Evolutionary conservation across 805 yeast genomes (phyloP), one percentile per base, ranked within the genome.

Genomic region (Barnettozyma californica): DNA sequence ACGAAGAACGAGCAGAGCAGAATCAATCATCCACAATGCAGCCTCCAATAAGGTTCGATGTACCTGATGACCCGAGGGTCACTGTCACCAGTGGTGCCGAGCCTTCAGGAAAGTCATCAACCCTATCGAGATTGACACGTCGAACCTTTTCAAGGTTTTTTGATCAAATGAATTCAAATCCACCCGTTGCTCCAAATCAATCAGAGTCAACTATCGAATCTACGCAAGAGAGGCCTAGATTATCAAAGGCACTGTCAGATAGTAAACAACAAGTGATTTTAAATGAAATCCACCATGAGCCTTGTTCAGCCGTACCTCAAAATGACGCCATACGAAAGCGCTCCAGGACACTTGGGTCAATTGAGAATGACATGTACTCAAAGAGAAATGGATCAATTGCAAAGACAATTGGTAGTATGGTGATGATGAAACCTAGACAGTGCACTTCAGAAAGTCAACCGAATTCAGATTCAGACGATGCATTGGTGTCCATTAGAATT

Each of bases 341-440:
- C 7, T 57, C 63, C 5, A 55, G 53, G 19, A 61, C 65, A 0
- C 37, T 60, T 25, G 64, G 64, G 1, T 57, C 63, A 1, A 41
- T 57, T 7, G 65, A 61, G 13, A 50, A 55, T 29, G 60, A 56
- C 18, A 43, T 55, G 0, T 56, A 57, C 41, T 59, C 67, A 9
- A 66, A 64, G 38, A 55, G 71, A 54, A 68, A 68, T 45, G 63
- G 66, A 8, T 68, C 73, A 0, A 51, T 71, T 10, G 74, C 67
- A 1, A 68, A 63, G 47, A 65, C 73, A 0, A 48, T 71, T 18
- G 69, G 69, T 36, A 68, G 63, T 51, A 59, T 70, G 50, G 68
- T 69, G 1, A 60, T 65, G 53, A 37, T 66, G 43, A 61, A 66
- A 45, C 61, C 66, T 6, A 50, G 63, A 29, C 45, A n/a, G 40